Evolutionary conservation across 2,329 filamentous ascomycete genomes (phyloP).

Genomic region (Ascochyta viciae-villosae): DNA sequence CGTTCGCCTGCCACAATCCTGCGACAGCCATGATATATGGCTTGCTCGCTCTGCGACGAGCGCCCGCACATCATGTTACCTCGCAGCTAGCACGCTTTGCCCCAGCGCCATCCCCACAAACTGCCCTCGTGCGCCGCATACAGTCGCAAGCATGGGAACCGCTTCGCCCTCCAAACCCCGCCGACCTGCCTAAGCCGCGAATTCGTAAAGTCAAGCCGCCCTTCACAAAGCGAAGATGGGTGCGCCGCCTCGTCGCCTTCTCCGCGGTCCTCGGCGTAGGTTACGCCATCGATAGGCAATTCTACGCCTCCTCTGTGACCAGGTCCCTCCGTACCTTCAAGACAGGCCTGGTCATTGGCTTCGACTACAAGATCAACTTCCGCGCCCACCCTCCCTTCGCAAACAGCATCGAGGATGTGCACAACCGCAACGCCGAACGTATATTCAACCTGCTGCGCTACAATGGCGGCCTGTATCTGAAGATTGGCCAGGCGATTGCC

Average conservation of each 20-base stretch:
- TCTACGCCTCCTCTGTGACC: slow-evolving; percentile 80
- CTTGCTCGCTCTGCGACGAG: slow-evolving; percentile 44
- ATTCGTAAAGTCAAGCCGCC: slow-evolving; percentile 71
- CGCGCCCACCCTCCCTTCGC: slow-evolving; percentile 77
- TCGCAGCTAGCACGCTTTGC: slow-evolving; percentile 30
- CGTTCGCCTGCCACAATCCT: not conserved
- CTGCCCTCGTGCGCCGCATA: slow-evolving; percentile 34
- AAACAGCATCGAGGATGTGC: slow-evolving; percentile 76
- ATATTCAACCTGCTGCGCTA: slow-evolving; percentile 80
- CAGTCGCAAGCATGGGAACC: slow-evolving; percentile 52
- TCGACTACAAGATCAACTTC: slow-evolving; percentile 98
- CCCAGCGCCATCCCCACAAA: slow-evolving; percentile 20
- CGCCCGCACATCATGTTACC: slow-evolving; percentile 29
- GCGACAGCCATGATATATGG: slow-evolving; percentile 49
- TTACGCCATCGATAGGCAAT: slow-evolving; percentile 73
- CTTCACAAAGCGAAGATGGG: slow-evolving; percentile 73
- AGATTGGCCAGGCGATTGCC: slow-evolving; percentile 97
- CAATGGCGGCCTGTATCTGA: slow-evolving; percentile 94
- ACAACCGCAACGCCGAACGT: slow-evolving; percentile 82
- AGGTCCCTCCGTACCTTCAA: slow-evolving; percentile 84
- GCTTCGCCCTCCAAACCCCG: slow-evolving; percentile 73
- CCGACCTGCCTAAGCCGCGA: slow-evolving; percentile 68
- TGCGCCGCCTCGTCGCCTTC: slow-evolving; percentile 73
- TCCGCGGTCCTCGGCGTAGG: slow-evolving; percentile 65
- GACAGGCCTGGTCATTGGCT: slow-evolving; percentile 77